phyloP scores from a whole-genome alignment of 2,329 filamentous ascomycete genomes.

The Fusarium sp. region DNA sequence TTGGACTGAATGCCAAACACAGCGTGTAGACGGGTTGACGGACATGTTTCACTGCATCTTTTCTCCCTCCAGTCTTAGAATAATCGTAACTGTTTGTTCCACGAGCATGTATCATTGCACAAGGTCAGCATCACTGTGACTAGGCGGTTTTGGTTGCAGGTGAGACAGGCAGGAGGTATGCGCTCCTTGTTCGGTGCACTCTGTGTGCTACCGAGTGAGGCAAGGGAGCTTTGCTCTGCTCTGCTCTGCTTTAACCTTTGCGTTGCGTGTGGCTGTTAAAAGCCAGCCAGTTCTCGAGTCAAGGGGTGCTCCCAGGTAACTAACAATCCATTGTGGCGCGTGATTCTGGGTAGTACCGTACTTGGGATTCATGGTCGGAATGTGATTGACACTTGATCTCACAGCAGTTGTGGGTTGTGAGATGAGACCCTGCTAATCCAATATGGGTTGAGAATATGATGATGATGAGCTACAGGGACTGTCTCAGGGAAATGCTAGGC shows the following conservation, averaged over 20 bases:
- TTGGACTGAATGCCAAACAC: constrained; percentile 22
- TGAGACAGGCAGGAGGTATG: constrained; percentile 36
- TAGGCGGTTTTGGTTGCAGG: constrained; percentile 26
- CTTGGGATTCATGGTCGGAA: constrained; percentile 26
- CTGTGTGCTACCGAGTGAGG: constrained; percentile 21
- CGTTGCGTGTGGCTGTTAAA: constrained; percentile 17
- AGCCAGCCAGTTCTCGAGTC: constrained; percentile 27
- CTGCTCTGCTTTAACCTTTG: too few species aligned
- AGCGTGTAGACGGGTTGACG: constrained; percentile 20
- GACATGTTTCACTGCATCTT: constrained; percentile 25
- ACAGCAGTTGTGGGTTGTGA: constrained; percentile 16
- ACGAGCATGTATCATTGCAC: constrained; percentile 26
- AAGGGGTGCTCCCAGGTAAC: constrained; percentile 15
- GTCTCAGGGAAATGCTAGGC: constrained; percentile 17
- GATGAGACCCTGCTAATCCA: constrained; percentile 20
- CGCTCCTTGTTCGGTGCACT: constrained; percentile 11
- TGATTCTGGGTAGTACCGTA: constrained; percentile 15
- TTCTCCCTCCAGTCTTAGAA: constrained; percentile 22
- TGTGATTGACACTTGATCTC: constrained; percentile 32
- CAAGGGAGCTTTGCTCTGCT: constrained; percentile 31
- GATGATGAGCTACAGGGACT: constrained; percentile 3
- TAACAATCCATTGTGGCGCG: constrained; percentile 29
- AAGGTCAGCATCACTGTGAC: constrained; percentile 16
- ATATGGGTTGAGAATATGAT: constrained; percentile 7
- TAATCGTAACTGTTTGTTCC: constrained; percentile 32